Conservation (phyloP, 2,329 filamentous ascomycete genomes). For the Penicillium paneum region DNA sequence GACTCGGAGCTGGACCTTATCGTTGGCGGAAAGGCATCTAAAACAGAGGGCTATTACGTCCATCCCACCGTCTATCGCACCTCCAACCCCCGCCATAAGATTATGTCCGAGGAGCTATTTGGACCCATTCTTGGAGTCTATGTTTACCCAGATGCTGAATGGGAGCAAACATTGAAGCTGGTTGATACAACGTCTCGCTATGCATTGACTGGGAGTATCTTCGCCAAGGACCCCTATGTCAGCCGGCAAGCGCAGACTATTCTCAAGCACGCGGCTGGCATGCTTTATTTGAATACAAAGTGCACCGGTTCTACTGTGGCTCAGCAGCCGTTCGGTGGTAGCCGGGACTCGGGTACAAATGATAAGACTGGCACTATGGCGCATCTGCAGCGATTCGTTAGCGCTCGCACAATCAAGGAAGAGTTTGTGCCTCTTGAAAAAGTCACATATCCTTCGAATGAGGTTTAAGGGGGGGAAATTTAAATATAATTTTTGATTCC, state of each 20-base stretch:
- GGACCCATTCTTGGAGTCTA: constrained; percentile 69
- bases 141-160: constrained; percentile 66
- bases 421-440: constrained; percentile 41
- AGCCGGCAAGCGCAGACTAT: constrained; percentile 51
- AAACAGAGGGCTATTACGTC: constrained; percentile 72
- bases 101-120: constrained; percentile 74
- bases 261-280: constrained; percentile 55
- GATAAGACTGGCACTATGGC: constrained; percentile 56
- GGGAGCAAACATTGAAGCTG: constrained; percentile 16
- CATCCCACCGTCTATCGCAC: constrained; percentile 76
- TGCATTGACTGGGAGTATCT: constrained; percentile 21
- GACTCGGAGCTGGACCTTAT: constrained; percentile 68
- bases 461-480: constrained; percentile 6
- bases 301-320: constrained; percentile 56
- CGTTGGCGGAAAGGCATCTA: constrained; percentile 72
- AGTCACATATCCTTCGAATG: constrained; percentile 26
- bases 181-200: constrained; percentile 21
- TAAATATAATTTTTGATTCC: neutral
- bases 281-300: constrained; percentile 60
- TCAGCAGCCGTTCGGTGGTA: constrained; percentile 57
- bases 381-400: constrained; percentile 52
- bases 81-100: constrained; percentile 65
- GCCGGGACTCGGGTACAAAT: constrained; percentile 53
- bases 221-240: constrained; percentile 44
- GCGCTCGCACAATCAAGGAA: constrained; percentile 53